Evolutionary conservation across 768 basidiomycete genomes (phyloP), one percentile per base, ranked within the genome.

Genomic region (Kwoniella heveanensis): DNA sequence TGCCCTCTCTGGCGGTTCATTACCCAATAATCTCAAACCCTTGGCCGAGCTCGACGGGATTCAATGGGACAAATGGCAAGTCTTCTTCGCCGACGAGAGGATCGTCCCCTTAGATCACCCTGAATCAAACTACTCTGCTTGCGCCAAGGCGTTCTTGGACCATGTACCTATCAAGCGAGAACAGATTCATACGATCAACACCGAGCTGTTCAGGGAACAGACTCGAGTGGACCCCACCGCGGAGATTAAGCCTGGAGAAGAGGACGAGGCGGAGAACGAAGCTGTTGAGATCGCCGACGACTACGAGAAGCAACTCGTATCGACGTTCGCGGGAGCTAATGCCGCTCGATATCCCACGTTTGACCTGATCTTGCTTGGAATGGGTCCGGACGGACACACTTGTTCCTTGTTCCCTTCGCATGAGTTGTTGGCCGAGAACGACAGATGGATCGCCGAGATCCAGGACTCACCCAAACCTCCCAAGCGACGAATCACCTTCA

Each of bases 301-400:
- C 46, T 55, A 62, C 51, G 68, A 70, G 29, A 49, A 66, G 51
- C 60, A 69, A 62, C 54, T 71, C 21, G 71, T 71, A 17, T 84
- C 80, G 64, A 89, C 90, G 78, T 99, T 99, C 76, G 96, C 94
- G 0, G 87, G 89, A 77, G 90, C 88, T 77, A 92, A 97, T 78
- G 84, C 92, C 4, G 95, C 95, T 19, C 88, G 94, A 64, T 98
- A 97, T 85, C 96, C 96, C 66, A 84, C 96, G 55, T 98, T 99
- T 80, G 96, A 99, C 79, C 87, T 99, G 77, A 90, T 98, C 82
- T 86, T 99, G 48, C 88, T 99, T 55, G 96, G 96, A 53, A 88
- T 94, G 85, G 96, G 96, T 29, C 91, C 90, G 5, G 96, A 97
- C 78, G 95, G 95, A n/a, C 96, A 99, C 83, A 98, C 95, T 46